Evolutionary conservation across 257 asterid genomes (phyloP).

Genomic region (Rubia yunnanensis): DNA sequence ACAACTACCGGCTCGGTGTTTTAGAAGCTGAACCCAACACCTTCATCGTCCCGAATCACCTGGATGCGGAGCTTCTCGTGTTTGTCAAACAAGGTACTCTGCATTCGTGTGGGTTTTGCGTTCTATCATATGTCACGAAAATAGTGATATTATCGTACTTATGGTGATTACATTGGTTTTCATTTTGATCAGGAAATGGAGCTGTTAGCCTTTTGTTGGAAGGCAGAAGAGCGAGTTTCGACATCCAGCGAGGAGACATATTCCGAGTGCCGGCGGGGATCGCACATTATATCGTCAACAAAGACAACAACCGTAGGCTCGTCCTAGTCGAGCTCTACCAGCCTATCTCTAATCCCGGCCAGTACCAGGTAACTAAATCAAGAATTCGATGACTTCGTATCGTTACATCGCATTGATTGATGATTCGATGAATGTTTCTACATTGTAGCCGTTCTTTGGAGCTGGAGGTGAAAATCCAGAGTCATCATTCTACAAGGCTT

Average conservation of each 20-base stretch:
- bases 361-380: constrained; percentile 23
- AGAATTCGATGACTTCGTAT: too few species aligned
- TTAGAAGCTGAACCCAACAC: constrained; percentile 63
- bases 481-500: constrained; percentile 20
- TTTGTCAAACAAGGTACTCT: constrained; percentile 24
- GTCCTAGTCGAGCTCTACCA: constrained; percentile 36
- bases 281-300: constrained; percentile 43
- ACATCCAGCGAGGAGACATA: constrained; percentile 45
- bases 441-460: not conserved
- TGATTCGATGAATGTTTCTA: not conserved
- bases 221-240: constrained; percentile 45
- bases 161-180: not conserved
- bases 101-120: too few species aligned
- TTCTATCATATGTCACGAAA: too few species aligned
- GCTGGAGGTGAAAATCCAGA: not conserved
- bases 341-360: constrained; percentile 49
- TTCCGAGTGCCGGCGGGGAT: constrained; percentile 46
- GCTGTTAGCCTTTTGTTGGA: constrained; percentile 25
- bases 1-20: constrained; percentile 41
- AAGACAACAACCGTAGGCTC: constrained; percentile 32
- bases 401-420: too few species aligned
- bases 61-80: constrained; percentile 48
- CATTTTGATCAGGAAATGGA: constrained; percentile 43
- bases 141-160: too few species aligned
- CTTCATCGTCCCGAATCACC: constrained; percentile 49